These are phyloP conservation scores for Elongisporangium senticosum DNA, from an alignment of 352 stramenopile genomes.

Conservation along the genomic window DNA sequence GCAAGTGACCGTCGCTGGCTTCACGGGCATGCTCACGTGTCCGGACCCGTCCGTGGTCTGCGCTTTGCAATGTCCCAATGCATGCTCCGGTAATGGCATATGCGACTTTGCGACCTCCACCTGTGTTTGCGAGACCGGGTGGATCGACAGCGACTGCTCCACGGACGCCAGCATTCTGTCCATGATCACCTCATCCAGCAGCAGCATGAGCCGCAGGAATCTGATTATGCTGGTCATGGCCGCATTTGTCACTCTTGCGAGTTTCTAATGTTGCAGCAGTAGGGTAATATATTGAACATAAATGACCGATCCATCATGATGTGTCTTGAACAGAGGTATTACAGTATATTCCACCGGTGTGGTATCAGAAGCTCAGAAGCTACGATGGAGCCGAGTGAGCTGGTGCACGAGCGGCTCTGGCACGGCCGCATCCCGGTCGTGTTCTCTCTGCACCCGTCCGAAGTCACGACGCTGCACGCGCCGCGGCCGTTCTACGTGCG, in stretches of 20 bases:
- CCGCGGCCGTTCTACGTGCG: constrained; percentile 77
- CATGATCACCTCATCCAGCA: background rate
- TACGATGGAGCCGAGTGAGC: background rate
- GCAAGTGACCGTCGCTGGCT: constrained; percentile 33
- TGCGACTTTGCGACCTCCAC: background rate
- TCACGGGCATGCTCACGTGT: constrained; percentile 54
- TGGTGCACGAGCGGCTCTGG: constrained; percentile 44
- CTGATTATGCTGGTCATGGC: background rate
- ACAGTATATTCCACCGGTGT: no score
- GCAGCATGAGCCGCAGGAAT: background rate
- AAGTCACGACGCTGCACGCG: constrained; percentile 77
- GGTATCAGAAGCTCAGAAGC: background rate
- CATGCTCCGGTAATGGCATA: background rate
- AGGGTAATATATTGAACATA: background rate
- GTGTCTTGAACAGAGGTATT: background rate
- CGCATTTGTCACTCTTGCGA: background rate
- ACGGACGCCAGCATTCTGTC: background rate
- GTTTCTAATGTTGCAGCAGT: background rate
- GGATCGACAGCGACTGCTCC: background rate
- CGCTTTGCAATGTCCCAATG: constrained; percentile 1
- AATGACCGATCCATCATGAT: background rate
- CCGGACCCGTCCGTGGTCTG: constrained; percentile 69
- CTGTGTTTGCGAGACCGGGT: background rate
- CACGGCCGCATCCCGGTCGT: constrained; percentile 60
- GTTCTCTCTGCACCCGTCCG: constrained; percentile 64